phyloP scores from a whole-genome alignment of 169 alveolate species.

The Cryptosporidium baileyi region DNA sequence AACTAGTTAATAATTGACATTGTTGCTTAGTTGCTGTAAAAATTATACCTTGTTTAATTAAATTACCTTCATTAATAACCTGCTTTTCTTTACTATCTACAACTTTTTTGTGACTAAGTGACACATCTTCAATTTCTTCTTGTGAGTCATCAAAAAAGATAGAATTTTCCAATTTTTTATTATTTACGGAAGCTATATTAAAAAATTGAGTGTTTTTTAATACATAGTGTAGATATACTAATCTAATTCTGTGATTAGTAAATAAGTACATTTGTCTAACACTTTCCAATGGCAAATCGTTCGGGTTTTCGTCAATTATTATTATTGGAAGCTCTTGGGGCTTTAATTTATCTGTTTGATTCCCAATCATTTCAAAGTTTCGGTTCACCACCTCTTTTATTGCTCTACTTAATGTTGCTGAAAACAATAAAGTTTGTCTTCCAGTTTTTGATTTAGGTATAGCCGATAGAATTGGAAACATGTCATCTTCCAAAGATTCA shows the following conservation, averaged over 20 bases:
- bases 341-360: neutral
- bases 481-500: constrained; percentile 82
- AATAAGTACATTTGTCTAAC: constrained; percentile 61
- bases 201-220: constrained; percentile 20
- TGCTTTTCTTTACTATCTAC: neutral
- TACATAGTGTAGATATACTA: constrained; percentile 27
- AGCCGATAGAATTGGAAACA: constrained; percentile 76
- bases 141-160: constrained; percentile 24
- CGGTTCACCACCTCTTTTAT: constrained; percentile 70
- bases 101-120: neutral
- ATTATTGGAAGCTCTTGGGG: constrained; percentile 64
- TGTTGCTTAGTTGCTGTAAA: constrained; percentile 91
- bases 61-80: neutral
- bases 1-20: constrained; percentile 88
- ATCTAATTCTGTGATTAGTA: constrained; percentile 49
- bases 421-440: constrained; percentile 93
- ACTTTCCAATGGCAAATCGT: constrained; percentile 30
- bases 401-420: constrained; percentile 96
- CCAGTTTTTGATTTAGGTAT: constrained; percentile 79
- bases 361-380: neutral
- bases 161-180: constrained; percentile 7
- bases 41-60: constrained; percentile 84
- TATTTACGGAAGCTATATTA: constrained; percentile 26
- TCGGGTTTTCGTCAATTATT: constrained; percentile 47
- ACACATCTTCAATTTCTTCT: constrained; percentile 18